Base-by-base conservation (phyloP, 2,329 filamentous ascomycete genomes). In the Xylaria hypoxylon region DNA sequence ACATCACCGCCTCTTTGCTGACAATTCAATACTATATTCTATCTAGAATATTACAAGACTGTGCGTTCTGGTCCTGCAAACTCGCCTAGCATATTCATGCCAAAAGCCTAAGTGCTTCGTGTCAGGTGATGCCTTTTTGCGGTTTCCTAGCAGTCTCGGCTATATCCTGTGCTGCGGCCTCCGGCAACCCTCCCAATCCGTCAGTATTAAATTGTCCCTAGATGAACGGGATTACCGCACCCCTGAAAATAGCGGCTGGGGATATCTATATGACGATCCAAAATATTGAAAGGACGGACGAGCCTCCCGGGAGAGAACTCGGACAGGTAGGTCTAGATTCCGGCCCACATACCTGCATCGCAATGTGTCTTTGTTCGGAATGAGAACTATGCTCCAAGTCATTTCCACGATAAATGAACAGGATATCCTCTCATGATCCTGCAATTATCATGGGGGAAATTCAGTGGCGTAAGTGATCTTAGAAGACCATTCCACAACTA, bases 111-210 rank as follows among this genome's bases (percentile, higher is more conserved):
- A 62, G 59, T 47, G 42, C 48, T 48, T 28, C 26, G 53, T 45
- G 45, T 55, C 38, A 31, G 51, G 45, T 59, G 58, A 62, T 28
- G 26, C 40, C 33, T 22, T 52, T 59, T 53, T 58, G 44, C 52
- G 44, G 62, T 47, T 35, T 42, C 61, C 55, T 42, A 35, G 45
- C 31, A 13, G 31, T 65, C 62, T 51, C 57, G 62, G 57, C 57
- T 65, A 65, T 65, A 65, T 61, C n/a, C 58, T n/a, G 26, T 61
- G 26, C 62, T 28, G 44, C 51, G 57, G 57, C 50, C 50, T 15
- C 38, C 56, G 42, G 62, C 56, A 65, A 24, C 33, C 50, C 50
- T 19, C 57, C 62, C 42, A 60, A 61, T 50, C 57, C 44, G 62
- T 61, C 33, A 38, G 10, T 26, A 13, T 28, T 65, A 55, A 40